Conservation (phyloP, 1,139 yeast genomes). For the Candida pseudocylindracea region DNA sequence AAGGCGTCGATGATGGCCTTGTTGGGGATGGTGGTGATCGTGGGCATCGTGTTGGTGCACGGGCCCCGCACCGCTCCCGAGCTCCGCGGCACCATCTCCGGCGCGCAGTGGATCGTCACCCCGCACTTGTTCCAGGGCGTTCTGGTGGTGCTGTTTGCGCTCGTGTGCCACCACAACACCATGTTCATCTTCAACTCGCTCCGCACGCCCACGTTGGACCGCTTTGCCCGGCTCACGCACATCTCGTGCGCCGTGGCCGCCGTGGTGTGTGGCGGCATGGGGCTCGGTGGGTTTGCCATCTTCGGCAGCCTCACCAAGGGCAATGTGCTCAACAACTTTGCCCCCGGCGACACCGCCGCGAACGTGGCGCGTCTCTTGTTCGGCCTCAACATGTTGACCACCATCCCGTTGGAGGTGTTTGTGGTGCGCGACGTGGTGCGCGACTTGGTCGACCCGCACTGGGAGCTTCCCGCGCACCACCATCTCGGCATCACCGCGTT, state of each 20-base stretch:
- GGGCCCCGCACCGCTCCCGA: constrained; percentile 40
- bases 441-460: constrained; percentile 6
- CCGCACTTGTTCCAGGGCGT: constrained; percentile 63
- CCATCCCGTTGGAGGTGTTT: constrained; percentile 77
- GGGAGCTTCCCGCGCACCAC: constrained; percentile 17
- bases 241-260: constrained; percentile 66
- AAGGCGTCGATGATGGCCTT: constrained; percentile 78
- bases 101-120: constrained; percentile 25
- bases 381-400: constrained; percentile 86
- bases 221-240: constrained; percentile 64
- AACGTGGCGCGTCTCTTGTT: constrained; percentile 80
- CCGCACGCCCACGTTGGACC: constrained; percentile 47
- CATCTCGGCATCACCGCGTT: constrained; percentile 51
- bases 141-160: constrained; percentile 78
- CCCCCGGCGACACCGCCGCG: constrained; percentile 45
- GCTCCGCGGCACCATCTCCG: constrained; percentile 20
- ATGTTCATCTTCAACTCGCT: constrained; percentile 74
- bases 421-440: constrained; percentile 72
- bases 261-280: constrained; percentile 61
- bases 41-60: constrained; percentile 44
- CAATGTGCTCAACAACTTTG: constrained; percentile 70
- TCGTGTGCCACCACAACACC: constrained; percentile 91
- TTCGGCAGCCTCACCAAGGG: constrained; percentile 72
- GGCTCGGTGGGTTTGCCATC: constrained; percentile 53
- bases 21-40: constrained; percentile 63